phyloP scores from a whole-genome alignment of 106 monocot species.

The Hemerocallis citrina region DNA sequence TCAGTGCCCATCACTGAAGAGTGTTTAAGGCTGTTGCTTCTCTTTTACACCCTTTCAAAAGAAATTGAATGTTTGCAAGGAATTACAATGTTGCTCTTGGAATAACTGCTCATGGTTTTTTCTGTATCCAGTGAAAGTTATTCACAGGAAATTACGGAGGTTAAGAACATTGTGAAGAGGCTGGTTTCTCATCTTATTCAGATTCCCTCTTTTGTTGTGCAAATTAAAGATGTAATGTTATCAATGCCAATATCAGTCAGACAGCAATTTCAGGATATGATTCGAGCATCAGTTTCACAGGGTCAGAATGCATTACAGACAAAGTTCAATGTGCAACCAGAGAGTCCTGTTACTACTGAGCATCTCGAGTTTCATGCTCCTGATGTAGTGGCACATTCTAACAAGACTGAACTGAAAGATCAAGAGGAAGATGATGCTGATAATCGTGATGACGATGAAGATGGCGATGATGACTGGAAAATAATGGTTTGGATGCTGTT shows the following conservation, averaged over 20 bases:
- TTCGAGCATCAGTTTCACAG: background rate
- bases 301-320: background rate
- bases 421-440: constrained; percentile 22
- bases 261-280: constrained; percentile 66
- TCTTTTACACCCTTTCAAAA: constrained; percentile 62
- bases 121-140: constrained; percentile 25
- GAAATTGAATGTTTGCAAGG: constrained; percentile 24
- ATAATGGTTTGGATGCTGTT: too few species aligned
- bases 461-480: too few species aligned
- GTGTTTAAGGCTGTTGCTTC: constrained; percentile 66
- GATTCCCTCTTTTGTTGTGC: constrained; percentile 49
- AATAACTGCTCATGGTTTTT: constrained; percentile 62
- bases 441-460: constrained; percentile 80
- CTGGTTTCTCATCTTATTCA: constrained; percentile 79
- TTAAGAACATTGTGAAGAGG: constrained; percentile 48
- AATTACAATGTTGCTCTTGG: constrained; percentile 49
- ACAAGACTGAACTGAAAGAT: constrained; percentile 8
- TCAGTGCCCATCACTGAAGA: constrained; percentile 48
- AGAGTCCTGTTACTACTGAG: constrained; percentile 7
- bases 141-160: constrained; percentile 57
- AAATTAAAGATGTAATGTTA: constrained; percentile 74
- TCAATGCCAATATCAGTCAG: constrained; percentile 45
- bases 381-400: background rate
- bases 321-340: constrained; percentile 18
- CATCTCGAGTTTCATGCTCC: constrained; percentile 14